These are phyloP conservation scores for Ophiostoma sp. DNA, from an alignment of 2,329 filamentous ascomycete species.

Conservation along the genomic window DNA sequence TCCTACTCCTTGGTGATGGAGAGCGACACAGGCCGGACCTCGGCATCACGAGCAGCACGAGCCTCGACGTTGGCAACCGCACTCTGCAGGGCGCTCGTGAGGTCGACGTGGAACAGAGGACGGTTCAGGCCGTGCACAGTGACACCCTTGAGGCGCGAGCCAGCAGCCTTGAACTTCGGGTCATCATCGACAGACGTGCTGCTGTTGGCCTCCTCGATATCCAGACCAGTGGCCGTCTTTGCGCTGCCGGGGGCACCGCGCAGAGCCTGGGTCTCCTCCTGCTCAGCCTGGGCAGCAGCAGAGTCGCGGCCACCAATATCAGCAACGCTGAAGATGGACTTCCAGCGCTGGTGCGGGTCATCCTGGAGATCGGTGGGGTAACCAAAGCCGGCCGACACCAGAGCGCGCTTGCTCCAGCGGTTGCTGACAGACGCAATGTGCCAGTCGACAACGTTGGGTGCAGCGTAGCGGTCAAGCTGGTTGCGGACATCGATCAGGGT, in stretches of 20 bases:
- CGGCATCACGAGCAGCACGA: slow-evolving; percentile 34
- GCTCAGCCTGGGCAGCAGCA: slow-evolving; percentile 63
- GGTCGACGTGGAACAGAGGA: slow-evolving; percentile 89
- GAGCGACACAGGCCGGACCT: slow-evolving; percentile 16
- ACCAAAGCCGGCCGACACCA: slow-evolving; percentile 53
- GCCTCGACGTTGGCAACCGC: slow-evolving; percentile 74
- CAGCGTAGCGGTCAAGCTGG: slow-evolving; percentile 48
- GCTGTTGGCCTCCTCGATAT: slow-evolving; percentile 29
- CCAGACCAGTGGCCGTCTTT: slow-evolving; percentile 24
- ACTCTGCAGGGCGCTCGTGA: slow-evolving; percentile 82
- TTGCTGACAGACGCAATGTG: slow-evolving; percentile 52
- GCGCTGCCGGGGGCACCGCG: slow-evolving; percentile 18
- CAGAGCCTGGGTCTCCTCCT: slow-evolving; percentile 52
- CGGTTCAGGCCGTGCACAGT: slow-evolving; percentile 80
- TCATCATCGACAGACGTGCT: slow-evolving; percentile 33
- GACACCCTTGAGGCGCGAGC: slow-evolving; percentile 35
- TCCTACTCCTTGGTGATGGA: slow-evolving; percentile 18
- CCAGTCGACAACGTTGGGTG: slow-evolving; percentile 45
- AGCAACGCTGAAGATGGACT: slow-evolving; percentile 90
- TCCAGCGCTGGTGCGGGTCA: slow-evolving; percentile 65
- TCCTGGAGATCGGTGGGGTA: slow-evolving; percentile 53
- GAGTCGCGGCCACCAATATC: slow-evolving; percentile 68
- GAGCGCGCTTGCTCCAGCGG: slow-evolving; percentile 52
- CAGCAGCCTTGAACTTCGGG: slow-evolving; percentile 30
- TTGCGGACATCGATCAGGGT: slow-evolving; percentile 51